Conservation (phyloP, 345 rosid species). For the Rubroshorea leprosula region DNA sequence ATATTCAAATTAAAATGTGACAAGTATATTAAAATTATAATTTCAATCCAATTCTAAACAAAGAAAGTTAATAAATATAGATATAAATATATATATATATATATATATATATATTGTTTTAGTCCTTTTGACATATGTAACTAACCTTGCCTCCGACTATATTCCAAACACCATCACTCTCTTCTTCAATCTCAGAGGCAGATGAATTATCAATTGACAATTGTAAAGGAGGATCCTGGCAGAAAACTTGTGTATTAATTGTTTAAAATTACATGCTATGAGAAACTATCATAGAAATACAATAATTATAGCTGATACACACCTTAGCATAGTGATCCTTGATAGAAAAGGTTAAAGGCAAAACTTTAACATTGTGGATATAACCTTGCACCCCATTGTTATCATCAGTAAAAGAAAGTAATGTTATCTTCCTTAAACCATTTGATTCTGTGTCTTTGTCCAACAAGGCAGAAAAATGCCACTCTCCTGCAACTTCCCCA, state of each 20-base stretch:
- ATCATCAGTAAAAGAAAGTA: slow-evolving; percentile 38
- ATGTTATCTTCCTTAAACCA: slow-evolving; percentile 32
- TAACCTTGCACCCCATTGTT: slow-evolving; percentile 52
- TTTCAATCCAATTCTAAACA: no score
- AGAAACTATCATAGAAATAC: slow-evolving; percentile 13
- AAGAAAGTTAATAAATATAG: neutral
- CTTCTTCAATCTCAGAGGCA: slow-evolving; percentile 57
- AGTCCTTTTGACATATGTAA: neutral
- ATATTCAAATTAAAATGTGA: no score
- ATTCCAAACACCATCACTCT: slow-evolving; percentile 63
- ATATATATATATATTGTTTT: neutral
- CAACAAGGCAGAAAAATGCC: slow-evolving; percentile 30
- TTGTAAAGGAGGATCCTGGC: slow-evolving; percentile 61
- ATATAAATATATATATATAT: neutral
- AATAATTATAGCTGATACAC: slow-evolving; percentile 9
- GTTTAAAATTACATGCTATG: neutral
- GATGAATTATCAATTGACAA: slow-evolving; percentile 55
- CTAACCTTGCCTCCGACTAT: slow-evolving; percentile 79
- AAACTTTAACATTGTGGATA: slow-evolving; percentile 43
- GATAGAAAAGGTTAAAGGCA: slow-evolving; percentile 33
- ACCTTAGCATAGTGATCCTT: slow-evolving; percentile 46
- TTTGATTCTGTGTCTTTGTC: slow-evolving; percentile 27
- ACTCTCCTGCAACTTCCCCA: slow-evolving; percentile 57
- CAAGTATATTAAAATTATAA: no score
- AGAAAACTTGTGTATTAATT: slow-evolving; percentile 16